Conservation (phyloP, 202 grass and related monocot species). For the Miscanthus sacchariflorus region DNA sequence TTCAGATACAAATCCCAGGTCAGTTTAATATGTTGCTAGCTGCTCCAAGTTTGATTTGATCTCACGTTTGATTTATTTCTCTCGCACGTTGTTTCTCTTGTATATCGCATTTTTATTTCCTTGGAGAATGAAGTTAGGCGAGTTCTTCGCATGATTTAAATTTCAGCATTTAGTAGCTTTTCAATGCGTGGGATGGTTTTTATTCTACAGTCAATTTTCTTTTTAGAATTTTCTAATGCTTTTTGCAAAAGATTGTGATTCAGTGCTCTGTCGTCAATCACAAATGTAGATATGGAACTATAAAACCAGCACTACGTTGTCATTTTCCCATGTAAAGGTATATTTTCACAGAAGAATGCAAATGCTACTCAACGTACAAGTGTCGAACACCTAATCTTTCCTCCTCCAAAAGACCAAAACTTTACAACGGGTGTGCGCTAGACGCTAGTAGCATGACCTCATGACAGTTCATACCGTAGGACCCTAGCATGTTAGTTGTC, state of each 20-base stretch:
- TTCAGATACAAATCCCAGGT: conserved; percentile 61
- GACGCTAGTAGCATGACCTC: not conserved
- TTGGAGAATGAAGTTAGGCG: not conserved
- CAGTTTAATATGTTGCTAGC: not conserved
- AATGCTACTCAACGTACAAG: too few relatives aligned
- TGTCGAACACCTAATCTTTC: too few relatives aligned
- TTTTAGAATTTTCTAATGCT: not conserved
- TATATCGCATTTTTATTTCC: not conserved
- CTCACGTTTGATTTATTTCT: not conserved
- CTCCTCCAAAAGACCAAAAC: not conserved
- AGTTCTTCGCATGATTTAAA: not conserved
- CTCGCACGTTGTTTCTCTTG: not conserved
- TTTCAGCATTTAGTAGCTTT: not conserved
- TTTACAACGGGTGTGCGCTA: not conserved
- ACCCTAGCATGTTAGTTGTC: not conserved
- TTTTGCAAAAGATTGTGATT: not conserved
- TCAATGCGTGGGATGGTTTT: not conserved
- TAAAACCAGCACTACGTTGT: not conserved
- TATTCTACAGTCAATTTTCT: not conserved
- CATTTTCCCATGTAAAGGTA: not conserved
- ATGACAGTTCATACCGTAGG: not conserved
- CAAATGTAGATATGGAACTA: not conserved
- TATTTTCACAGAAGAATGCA: too few relatives aligned
- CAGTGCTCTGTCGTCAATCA: not conserved
- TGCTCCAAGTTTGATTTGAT: not conserved